Base-by-base conservation (phyloP, 2,329 filamentous ascomycete species). In the Didymella pinodella region DNA sequence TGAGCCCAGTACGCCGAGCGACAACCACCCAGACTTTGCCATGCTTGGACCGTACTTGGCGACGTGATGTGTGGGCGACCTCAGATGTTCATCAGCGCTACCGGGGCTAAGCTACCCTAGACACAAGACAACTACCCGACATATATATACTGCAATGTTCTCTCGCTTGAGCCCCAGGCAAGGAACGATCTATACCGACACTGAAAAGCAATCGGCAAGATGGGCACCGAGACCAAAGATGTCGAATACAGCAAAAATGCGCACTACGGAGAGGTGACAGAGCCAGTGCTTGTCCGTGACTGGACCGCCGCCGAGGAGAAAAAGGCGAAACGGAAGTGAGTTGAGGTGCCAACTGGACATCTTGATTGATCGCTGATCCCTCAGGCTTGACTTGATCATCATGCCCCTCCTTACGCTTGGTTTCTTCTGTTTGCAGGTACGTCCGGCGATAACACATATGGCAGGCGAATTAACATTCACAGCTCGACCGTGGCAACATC, bases 401-500 rank as follows among this genome's bases (percentile, higher is more conserved):
- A 34, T 34, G 32, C 32, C 32, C 14, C 32, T 34, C 11, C 32
- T 34, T n/a, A 34, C 32, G 2, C 32, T 34, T 14, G 32, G 32
- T 12, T 34, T 34, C 32, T 34, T 34, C 12, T 34, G 32, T n/a
- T 11, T 34, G 32, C 32, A 34, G 32, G 32, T 34, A 16, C 12
- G 32, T 34, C 5, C 12, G 32, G 32, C 32, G 32, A 34, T 11
- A n/a, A 16, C 5, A 14, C 32, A 34, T 5, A 14, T 34, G 32
- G 32, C 12, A n/a, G 7, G 12, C 12, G 4, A 3, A 16, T 14
- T 34, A 14, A 34, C 32, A 34, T 14, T 5, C 6, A 34, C 25
- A 68, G 54, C 75, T 84, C 22, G 80, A 83, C 59, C 69, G 78
- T 20, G 74, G 76, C 7, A 81, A 81, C 58, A 77, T 81, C 48